These are phyloP conservation scores for Incumbomyces lentus DNA, from an alignment of 2,329 filamentous ascomycete species.

Conservation along the genomic window DNA sequence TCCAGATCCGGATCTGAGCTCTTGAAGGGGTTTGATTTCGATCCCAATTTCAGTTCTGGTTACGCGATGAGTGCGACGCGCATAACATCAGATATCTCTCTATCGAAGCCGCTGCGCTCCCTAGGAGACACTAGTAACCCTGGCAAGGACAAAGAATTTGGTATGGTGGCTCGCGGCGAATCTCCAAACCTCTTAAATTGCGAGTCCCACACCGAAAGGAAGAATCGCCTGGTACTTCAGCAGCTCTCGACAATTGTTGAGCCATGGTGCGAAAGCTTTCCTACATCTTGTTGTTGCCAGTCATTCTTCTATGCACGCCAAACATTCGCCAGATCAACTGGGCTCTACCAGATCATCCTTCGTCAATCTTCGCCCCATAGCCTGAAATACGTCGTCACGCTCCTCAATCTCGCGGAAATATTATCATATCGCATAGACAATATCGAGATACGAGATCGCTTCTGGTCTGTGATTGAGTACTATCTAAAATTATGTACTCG, in stretches of 20 bases:
- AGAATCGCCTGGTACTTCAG: not conserved
- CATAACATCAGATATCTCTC: too few species aligned
- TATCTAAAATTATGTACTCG: too few species aligned
- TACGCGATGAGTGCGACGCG: too few species aligned
- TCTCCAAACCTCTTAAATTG: too few species aligned
- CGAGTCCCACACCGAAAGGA: too few species aligned
- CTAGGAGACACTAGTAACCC: too few species aligned
- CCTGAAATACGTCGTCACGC: not conserved
- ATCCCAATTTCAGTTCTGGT: too few species aligned
- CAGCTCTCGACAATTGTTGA: constrained; percentile 1
- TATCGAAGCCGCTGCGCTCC: too few species aligned
- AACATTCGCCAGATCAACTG: not conserved
- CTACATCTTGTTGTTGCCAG: constrained; percentile 2
- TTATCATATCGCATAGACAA: not conserved
- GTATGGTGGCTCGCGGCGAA: too few species aligned
- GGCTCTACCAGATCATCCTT: not conserved
- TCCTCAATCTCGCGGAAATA: not conserved
- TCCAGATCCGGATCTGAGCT: too few species aligned
- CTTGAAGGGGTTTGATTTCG: too few species aligned
- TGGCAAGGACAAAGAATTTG: too few species aligned
- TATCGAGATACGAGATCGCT: not conserved
- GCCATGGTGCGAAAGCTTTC: not conserved
- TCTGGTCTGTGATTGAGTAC: not conserved
- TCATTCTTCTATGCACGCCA: not conserved
- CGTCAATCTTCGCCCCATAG: not conserved